Evolutionary conservation across 2,329 filamentous ascomycete species (phyloP), one percentile per base, ranked within the genome.

Genomic region (Penicillium oxalicum): DNA sequence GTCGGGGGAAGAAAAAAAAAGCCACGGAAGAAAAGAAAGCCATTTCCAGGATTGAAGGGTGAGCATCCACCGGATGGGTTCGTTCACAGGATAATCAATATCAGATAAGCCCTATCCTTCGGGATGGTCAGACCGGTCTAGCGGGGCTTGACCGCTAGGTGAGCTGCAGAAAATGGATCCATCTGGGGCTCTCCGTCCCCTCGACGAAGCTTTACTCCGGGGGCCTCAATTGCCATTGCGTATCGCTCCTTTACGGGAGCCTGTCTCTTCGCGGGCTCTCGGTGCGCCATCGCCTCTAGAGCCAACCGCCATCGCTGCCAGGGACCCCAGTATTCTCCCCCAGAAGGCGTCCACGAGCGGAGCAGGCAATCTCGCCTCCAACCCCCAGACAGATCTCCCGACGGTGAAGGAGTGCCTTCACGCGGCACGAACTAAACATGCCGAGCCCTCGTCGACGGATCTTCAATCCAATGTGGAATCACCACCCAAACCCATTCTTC

Each of bases 211-310:
- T 40, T 55, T 67, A 44, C 63, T 68, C 34, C 69, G 69, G 40
- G 72, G 71, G 27, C 69, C 71, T 45, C 67, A 71, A 46, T 64
- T 69, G 9, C 68, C 68, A 51, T 61, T 76, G 44, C 71, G 69
- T 49, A 76, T 77, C 43, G 68, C 74, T 52, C 74, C 74, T 45
- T 65, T 77, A 24, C 73, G 73, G 29, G 70, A 74, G 53, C 73
- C 72, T 9, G 66, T 70, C 18, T 70, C 71, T 24, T 68, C 70
- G 11, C 68, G 68, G 34, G 64, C 63, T 34, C 62, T 70, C 50
- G 71, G 67, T 45, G 60, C 65, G 34, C 71, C 72, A n/a, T 67
- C 67, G 13, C 71, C 72, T 24, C 65, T 76, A 42, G 74, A 76
- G 53, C 73, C 73, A 8, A 70, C 67, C 55, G 67, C 71, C 27